These are phyloP conservation scores for Elongisporangium anandrum DNA, from an alignment of 352 stramenopile genomes.

Conservation along the genomic window DNA sequence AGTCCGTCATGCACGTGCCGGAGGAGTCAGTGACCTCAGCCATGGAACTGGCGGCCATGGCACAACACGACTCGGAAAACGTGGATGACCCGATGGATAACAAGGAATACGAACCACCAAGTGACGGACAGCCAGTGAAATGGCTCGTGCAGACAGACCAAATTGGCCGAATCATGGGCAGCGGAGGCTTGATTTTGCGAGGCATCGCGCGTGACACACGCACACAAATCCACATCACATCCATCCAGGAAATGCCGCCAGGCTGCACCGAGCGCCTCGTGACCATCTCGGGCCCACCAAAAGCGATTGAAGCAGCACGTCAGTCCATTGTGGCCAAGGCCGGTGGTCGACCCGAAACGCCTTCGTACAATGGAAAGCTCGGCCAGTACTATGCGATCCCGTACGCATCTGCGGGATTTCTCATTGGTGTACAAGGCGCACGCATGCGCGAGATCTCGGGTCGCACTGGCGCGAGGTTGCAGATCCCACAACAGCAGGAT, in stretches of 20 bases:
- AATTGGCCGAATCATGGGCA: slow-evolving; percentile 64
- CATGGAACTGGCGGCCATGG: slow-evolving; percentile 23
- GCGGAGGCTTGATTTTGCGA: slow-evolving; percentile 33
- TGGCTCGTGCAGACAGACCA: slow-evolving; percentile 48
- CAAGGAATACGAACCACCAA: slow-evolving; percentile 7
- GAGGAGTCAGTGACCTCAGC: slow-evolving; percentile 35
- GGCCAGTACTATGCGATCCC: slow-evolving; percentile 70
- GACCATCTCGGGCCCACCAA: slow-evolving; percentile 26
- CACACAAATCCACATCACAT: slow-evolving; percentile 38
- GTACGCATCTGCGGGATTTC: slow-evolving; percentile 29
- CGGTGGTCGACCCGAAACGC: slow-evolving; percentile 32
- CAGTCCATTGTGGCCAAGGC: slow-evolving; percentile 32
- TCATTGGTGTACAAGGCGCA: slow-evolving; percentile 46
- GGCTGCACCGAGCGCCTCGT: slow-evolving; percentile 47
- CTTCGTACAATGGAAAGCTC: slow-evolving; percentile 17
- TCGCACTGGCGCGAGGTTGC: slow-evolving; percentile 45
- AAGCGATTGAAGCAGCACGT: slow-evolving; percentile 29
- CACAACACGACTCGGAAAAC: slow-evolving; percentile 7
- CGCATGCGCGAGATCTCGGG: slow-evolving; percentile 36
- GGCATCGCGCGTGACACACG: slow-evolving; percentile 38
- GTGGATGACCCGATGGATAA: slow-evolving; percentile 11
- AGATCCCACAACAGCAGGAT: slow-evolving; percentile 43
- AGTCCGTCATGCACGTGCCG: slow-evolving; percentile 22
- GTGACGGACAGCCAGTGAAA: slow-evolving; percentile 13
- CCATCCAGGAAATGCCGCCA: slow-evolving; percentile 24